Conservation (phyloP, 2,329 filamentous ascomycete species). For the Sclerotinia minor region DNA sequence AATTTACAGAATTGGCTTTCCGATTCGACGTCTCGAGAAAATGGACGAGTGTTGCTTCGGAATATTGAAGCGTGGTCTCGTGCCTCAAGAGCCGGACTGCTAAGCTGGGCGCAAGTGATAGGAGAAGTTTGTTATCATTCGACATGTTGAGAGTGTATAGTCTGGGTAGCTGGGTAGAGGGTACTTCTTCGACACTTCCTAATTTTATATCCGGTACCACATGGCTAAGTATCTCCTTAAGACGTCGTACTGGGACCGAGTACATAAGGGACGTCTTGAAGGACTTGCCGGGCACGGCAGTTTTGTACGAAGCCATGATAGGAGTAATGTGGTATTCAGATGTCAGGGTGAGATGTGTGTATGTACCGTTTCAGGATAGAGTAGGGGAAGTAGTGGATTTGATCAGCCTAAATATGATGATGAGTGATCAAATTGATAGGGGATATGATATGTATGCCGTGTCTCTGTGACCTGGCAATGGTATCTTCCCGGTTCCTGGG, state of each 20-base stretch:
- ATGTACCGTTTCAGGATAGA: constrained; percentile 1
- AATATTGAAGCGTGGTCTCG: constrained; percentile 37
- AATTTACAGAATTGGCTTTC: not conserved
- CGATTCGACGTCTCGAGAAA: constrained; percentile 34
- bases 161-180: constrained; percentile 39
- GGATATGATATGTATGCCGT: constrained; percentile 12
- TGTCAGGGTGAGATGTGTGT: constrained; percentile 6
- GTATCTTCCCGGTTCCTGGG: constrained; percentile 1
- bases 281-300: constrained; percentile 33
- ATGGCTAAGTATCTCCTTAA: constrained; percentile 39
- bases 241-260: constrained; percentile 37
- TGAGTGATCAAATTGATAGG: not conserved
- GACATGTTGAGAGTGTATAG: constrained; percentile 41
- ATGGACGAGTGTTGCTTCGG: constrained; percentile 39
- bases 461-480: constrained; percentile 8
- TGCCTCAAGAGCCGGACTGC: constrained; percentile 39
- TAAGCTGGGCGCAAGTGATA: constrained; percentile 38
- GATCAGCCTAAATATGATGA: not conserved
- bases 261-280: constrained; percentile 39
- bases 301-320: constrained; percentile 35
- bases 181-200: constrained; percentile 38
- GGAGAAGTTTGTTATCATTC: constrained; percentile 36
- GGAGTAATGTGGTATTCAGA: not conserved
- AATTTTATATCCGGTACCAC: constrained; percentile 36
- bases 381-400: not conserved